Evolutionary conservation across 192 early-diverging fungal genomes (phyloP).

Genomic region (Kickxella alabastrina): DNA sequence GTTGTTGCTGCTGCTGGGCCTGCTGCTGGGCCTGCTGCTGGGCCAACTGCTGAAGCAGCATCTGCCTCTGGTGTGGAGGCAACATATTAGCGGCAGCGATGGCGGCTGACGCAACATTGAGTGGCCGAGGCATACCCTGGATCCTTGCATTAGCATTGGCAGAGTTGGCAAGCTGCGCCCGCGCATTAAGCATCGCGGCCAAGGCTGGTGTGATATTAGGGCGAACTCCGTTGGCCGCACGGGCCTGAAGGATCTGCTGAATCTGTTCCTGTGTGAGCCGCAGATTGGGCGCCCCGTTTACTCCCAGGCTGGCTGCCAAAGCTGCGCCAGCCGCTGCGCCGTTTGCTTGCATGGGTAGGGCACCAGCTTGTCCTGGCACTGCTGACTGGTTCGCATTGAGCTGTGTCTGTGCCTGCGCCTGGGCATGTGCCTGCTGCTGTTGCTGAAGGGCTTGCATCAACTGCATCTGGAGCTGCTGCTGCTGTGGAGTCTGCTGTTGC

Average conservation of each 20-base stretch:
- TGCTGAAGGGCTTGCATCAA: too few species aligned
- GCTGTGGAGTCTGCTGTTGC: slow-evolving; percentile 17
- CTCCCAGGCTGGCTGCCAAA: slow-evolving; percentile 2
- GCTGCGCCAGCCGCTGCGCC: neutral
- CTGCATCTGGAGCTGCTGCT: neutral
- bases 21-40: slow-evolving; percentile 22
- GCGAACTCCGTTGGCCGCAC: slow-evolving; percentile 26
- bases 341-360: neutral
- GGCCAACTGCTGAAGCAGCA: slow-evolving; percentile 32
- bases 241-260: slow-evolving; percentile 41
- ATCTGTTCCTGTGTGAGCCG: slow-evolving; percentile 44
- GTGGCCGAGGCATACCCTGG: slow-evolving; percentile 10
- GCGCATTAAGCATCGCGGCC: slow-evolving; percentile 38
- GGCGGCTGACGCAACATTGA: slow-evolving; percentile 12
- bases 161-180: slow-evolving; percentile 25
- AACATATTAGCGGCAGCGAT: slow-evolving; percentile 24
- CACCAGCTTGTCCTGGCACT: slow-evolving; percentile 12
- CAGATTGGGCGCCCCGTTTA: slow-evolving; percentile 16
- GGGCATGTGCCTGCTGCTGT: slow-evolving; percentile 13
- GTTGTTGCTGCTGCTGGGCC: slow-evolving; percentile 3
- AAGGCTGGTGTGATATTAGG: slow-evolving; percentile 35
- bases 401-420: slow-evolving; percentile 22
- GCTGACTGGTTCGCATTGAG: slow-evolving; percentile 4
- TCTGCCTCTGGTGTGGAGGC: slow-evolving; percentile 43
- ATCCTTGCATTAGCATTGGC: slow-evolving; percentile 12